Percentiles rank a stretch among this genome's conserved stretches.
These are phyloP conservation scores for Rhodotorula graminis DNA, from an alignment of 768 basidiomycete genomes.

Conservation along the genomic window DNA sequence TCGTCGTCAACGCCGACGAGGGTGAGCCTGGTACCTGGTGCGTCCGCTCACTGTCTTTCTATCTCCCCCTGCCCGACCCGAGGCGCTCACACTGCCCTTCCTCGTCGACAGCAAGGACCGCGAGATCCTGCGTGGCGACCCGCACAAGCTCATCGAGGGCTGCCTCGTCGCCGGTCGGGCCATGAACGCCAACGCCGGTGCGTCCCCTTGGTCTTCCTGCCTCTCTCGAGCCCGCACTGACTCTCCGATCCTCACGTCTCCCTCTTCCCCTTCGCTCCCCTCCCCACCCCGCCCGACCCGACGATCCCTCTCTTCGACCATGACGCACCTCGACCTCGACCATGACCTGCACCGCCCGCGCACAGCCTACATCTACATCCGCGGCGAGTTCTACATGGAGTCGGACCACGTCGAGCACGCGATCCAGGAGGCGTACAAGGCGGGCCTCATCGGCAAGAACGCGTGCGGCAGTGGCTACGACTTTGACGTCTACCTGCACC, in stretches of 20 bases:
- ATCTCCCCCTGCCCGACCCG: background rate
- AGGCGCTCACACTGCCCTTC: background rate
- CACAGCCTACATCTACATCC: slow-evolving; percentile 96
- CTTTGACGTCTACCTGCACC: slow-evolving; percentile 99
- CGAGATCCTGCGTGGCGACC: slow-evolving; percentile 94
- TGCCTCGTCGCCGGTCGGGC: slow-evolving; percentile 92
- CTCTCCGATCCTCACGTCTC: background rate
- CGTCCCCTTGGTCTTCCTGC: slow-evolving; percentile 15
- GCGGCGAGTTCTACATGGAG: slow-evolving; percentile 96
- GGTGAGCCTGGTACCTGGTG: slow-evolving; percentile 92
- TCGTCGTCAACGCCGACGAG: slow-evolving; percentile 97
- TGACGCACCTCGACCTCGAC: background rate
- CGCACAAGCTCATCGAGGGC: slow-evolving; percentile 96
- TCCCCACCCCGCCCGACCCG: background rate
- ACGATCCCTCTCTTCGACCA: background rate
- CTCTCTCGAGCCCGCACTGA: no score
- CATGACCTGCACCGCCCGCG: background rate
- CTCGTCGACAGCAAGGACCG: slow-evolving; percentile 67
- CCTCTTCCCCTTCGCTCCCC: background rate
- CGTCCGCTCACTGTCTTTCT: background rate
- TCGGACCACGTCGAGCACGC: slow-evolving; percentile 90
- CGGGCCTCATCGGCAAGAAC: slow-evolving; percentile 80
- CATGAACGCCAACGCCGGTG: slow-evolving; percentile 87
- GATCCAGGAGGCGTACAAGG: slow-evolving; percentile 87
- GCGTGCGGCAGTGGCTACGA: slow-evolving; percentile 85